Conservation (phyloP, 2,329 filamentous ascomycete species). For the Teratosphaeria destructans region DNA sequence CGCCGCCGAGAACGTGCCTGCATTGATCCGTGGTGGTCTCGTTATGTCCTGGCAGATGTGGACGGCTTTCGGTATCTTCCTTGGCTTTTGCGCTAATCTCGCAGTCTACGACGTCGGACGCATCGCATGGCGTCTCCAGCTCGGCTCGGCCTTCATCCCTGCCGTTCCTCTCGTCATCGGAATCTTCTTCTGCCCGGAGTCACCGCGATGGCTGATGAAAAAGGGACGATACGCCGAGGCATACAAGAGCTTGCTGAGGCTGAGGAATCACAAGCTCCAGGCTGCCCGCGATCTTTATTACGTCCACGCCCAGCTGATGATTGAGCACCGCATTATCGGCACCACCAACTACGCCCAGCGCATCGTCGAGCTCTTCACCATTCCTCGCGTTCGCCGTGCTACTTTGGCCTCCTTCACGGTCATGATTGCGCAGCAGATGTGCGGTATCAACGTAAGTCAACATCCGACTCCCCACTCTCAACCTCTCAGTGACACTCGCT, state of each 20-base stretch:
- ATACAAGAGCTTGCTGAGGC: conserved; percentile 37
- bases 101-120: conserved; percentile 29
- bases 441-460: conserved; percentile 7
- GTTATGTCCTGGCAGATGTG: conserved; percentile 36
- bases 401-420: conserved; percentile 16
- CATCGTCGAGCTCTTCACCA: conserved; percentile 39
- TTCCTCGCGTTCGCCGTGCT: conserved; percentile 38
- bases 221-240: conserved; percentile 37
- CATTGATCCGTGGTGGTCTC: conserved; percentile 40
- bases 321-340: conserved; percentile 17
- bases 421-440: conserved; percentile 26
- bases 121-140: conserved; percentile 35
- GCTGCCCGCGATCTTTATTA: conserved; percentile 49
- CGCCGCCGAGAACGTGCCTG: conserved; percentile 46
- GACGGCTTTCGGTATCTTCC: conserved; percentile 40
- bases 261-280: conserved; percentile 42
- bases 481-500: not conserved
- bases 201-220: conserved; percentile 34
- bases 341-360: conserved; percentile 31
- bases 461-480: not conserved
- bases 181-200: conserved; percentile 32
- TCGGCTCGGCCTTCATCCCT: conserved; percentile 39
- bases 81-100: conserved; percentile 33
- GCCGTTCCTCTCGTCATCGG: conserved; percentile 35
- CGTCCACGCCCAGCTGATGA: conserved; percentile 22